Percentiles rank a stretch among this genome's conserved stretches.
Evolutionary conservation across 2,329 filamentous ascomycete genomes (phyloP).

Genomic region (Nigrospora sphaerica): DNA sequence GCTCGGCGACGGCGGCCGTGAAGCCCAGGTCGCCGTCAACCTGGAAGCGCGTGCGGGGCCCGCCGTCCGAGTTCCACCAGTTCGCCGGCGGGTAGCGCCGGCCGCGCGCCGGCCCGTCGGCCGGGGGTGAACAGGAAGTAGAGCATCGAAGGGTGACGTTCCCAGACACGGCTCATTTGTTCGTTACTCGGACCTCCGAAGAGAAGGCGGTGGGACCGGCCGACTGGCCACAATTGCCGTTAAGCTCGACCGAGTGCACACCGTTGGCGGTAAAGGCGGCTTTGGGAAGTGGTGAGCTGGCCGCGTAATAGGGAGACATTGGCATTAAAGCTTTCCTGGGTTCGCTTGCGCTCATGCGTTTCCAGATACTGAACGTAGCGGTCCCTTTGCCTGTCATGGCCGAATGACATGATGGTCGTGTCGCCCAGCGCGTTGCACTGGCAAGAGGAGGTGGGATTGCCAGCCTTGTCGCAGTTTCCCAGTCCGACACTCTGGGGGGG

Average conservation of each 20-base stretch:
- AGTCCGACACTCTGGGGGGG: not conserved
- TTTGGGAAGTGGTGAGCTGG: not conserved
- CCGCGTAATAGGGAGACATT: slow-evolving; percentile 7
- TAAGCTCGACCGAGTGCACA: slow-evolving; percentile 14
- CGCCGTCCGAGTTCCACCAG: slow-evolving; percentile 17
- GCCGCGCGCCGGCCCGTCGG: slow-evolving; percentile 15
- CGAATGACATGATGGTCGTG: slow-evolving; percentile 30
- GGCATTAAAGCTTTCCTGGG: slow-evolving; percentile 15
- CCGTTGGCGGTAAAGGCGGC: slow-evolving; percentile 11
- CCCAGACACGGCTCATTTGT: slow-evolving; percentile 10
- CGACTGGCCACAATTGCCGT: slow-evolving; percentile 13
- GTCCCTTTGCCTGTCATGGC: slow-evolving; percentile 18
- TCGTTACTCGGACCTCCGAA: slow-evolving; percentile 7
- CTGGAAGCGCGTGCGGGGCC: slow-evolving; percentile 26
- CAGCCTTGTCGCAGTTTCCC: slow-evolving; percentile 21
- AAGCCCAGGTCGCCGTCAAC: slow-evolving; percentile 44
- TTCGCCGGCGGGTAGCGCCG: slow-evolving; percentile 30
- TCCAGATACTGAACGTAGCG: slow-evolving; percentile 32
- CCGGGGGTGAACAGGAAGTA: too few species aligned
- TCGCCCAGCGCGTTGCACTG: slow-evolving; percentile 28
- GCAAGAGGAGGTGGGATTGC: slow-evolving; percentile 26
- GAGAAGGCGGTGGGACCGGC: slow-evolving; percentile 16
- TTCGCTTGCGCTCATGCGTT: slow-evolving; percentile 10
- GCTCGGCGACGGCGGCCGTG: slow-evolving; percentile 33
- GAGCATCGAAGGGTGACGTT: not conserved